These are phyloP conservation scores for Cercospora citrullina DNA, from an alignment of 2,329 filamentous ascomycete genomes.

Conservation along the genomic window DNA sequence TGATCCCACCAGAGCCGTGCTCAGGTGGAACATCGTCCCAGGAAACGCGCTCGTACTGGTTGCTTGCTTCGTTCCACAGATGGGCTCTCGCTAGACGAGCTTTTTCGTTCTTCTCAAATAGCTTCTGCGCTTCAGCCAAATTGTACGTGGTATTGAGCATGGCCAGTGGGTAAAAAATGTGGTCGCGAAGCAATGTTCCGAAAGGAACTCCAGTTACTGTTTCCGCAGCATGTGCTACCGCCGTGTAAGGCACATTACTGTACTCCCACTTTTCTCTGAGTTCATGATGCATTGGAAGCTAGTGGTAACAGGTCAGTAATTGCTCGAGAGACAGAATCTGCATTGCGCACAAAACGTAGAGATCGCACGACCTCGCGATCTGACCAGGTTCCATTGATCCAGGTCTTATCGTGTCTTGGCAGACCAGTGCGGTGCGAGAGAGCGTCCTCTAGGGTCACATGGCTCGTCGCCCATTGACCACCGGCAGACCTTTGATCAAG, in stretches of 20 bases:
- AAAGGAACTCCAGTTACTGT: slow-evolving; percentile 42
- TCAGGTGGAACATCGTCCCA: slow-evolving; percentile 20
- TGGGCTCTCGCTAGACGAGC: slow-evolving; percentile 28
- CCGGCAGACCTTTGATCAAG: slow-evolving; percentile 30
- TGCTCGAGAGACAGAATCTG: background rate
- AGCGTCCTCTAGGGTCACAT: slow-evolving; percentile 39
- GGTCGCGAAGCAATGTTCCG: slow-evolving; percentile 37
- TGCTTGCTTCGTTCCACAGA: slow-evolving; percentile 26
- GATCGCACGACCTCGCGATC: slow-evolving; percentile 43
- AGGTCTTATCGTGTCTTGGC: slow-evolving; percentile 36
- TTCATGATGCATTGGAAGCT: slow-evolving; percentile 39
- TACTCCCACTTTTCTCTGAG: slow-evolving; percentile 51
- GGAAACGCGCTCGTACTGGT: slow-evolving; percentile 12
- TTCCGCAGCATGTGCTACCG: slow-evolving; percentile 50
- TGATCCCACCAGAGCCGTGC: slow-evolving; percentile 31
- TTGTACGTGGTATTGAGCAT: slow-evolving; percentile 46
- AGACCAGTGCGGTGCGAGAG: slow-evolving; percentile 42
- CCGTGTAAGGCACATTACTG: slow-evolving; percentile 56
- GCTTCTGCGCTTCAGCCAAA: slow-evolving; percentile 35
- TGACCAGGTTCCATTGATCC: slow-evolving; percentile 31
- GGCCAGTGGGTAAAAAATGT: slow-evolving; percentile 44
- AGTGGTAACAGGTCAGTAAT: background rate
- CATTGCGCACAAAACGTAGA: slow-evolving; percentile 44
- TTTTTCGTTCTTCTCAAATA: slow-evolving; percentile 12
- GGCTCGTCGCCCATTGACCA: slow-evolving; percentile 30